phyloP scores from a whole-genome alignment of 1,139 yeast species.

The Pichia sp. region DNA sequence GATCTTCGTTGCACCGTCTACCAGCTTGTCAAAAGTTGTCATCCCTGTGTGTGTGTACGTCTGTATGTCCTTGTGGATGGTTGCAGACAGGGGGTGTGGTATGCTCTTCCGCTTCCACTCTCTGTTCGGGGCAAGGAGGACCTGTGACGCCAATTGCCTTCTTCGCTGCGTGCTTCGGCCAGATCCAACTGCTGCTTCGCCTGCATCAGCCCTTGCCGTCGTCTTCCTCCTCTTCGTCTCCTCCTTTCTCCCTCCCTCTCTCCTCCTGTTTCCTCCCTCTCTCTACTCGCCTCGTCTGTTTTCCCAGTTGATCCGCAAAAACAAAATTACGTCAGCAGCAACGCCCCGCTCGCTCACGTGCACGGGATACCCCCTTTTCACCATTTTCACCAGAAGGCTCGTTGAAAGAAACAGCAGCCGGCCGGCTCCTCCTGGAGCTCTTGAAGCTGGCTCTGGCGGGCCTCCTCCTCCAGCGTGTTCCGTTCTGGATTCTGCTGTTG shows the following conservation, averaged over 20 bases:
- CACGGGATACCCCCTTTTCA: too few relatives aligned
- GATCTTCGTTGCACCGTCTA: slow-evolving; percentile 68
- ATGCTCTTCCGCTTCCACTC: neutral
- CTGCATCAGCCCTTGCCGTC: neutral
- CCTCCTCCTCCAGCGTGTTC: neutral
- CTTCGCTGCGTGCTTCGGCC: neutral
- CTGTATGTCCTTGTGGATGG: neutral
- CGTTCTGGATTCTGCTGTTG: neutral
- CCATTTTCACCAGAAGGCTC: too few relatives aligned
- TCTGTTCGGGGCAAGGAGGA: neutral
- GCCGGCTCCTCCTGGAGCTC: too few relatives aligned
- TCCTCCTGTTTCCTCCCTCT: neutral
- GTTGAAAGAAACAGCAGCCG: too few relatives aligned
- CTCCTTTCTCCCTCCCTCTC: neutral
- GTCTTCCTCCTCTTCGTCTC: neutral
- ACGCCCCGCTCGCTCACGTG: too few relatives aligned
- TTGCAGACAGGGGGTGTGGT: neutral
- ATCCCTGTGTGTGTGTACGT: slow-evolving; percentile 22
- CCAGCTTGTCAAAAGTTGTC: slow-evolving; percentile 54
- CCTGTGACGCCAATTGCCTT: neutral
- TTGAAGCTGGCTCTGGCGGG: too few relatives aligned
- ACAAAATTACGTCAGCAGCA: too few relatives aligned
- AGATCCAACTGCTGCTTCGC: neutral
- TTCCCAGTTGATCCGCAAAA: slow-evolving; percentile 1
- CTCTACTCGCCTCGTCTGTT: slow-evolving; percentile 2